These are phyloP conservation scores for Linum tenue DNA, from an alignment of 345 rosid species.

Conservation along the genomic window DNA sequence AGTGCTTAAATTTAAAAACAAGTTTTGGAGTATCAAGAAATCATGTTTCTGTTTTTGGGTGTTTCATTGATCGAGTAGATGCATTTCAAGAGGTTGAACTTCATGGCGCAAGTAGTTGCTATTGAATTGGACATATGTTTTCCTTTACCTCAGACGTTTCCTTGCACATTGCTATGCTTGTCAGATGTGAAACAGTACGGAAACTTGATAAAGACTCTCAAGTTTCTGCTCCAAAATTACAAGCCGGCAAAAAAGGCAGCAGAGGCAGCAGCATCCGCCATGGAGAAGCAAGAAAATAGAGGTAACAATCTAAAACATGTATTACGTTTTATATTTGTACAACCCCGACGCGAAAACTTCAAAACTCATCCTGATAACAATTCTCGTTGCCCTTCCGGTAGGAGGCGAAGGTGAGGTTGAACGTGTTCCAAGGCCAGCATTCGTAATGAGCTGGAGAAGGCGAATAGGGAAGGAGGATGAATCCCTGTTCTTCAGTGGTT, in stretches of 20 bases:
- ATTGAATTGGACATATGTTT: constrained; percentile 3
- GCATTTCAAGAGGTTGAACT: background rate
- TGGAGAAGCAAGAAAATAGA: constrained; percentile 25
- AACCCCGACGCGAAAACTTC: background rate
- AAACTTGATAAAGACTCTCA: constrained; percentile 68
- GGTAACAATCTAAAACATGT: constrained; percentile 6
- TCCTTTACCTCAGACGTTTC: constrained; percentile 3
- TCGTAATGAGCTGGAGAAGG: constrained; percentile 92
- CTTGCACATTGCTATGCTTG: constrained; percentile 11
- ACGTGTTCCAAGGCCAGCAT: constrained; percentile 41
- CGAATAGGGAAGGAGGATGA: constrained; percentile 86
- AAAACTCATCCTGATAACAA: background rate
- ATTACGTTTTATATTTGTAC: background rate
- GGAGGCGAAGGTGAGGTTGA: constrained; percentile 22
- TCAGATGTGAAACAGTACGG: constrained; percentile 86
- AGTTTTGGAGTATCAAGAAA: background rate
- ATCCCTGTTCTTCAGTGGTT: constrained; percentile 68
- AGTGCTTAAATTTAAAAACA: constrained; percentile 11
- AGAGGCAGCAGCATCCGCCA: constrained; percentile 12
- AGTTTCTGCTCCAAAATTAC: constrained; percentile 62
- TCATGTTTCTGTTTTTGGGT: background rate
- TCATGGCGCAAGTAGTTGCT: background rate
- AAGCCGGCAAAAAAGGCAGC: constrained; percentile 25
- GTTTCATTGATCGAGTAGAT: background rate
- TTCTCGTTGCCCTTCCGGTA: background rate